Evolutionary conservation across 2,329 filamentous ascomycete genomes (phyloP), one percentile per base, ranked within the genome.

Genomic region (Aspergillus texensis): DNA sequence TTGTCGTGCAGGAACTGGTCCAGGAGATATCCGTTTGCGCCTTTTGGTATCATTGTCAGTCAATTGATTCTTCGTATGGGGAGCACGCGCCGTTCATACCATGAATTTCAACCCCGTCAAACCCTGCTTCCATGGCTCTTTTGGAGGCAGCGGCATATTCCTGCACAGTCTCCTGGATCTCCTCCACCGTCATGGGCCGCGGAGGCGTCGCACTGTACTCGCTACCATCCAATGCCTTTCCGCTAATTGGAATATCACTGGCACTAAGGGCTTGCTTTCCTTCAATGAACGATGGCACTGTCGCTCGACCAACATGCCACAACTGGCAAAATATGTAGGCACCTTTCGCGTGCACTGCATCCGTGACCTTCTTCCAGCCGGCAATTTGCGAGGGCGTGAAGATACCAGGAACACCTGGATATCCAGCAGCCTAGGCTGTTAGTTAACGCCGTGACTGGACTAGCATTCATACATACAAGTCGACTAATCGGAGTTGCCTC

Each of bases 1-100:
- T 75, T 81, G 62, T 84, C 82, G 66, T 86, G 89, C 16, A 90
- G 78, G 74, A 92, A 93, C 68, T 89, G 84, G 62, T 85, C 84
- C 10, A 90, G 74, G 1, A 93, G 80, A 70, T 92, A 92, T 4
- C 89, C 88, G 68, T 91, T 89, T 4, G 39, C 39, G 6, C 16
- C 39, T 41, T 3, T n/a, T 10, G 8, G n/a, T 8, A 9, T 10
- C 10, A 1, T 41, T n/a, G 16, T 41, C 6, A 41, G 39, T 41
- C 3, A 41, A 41, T 3, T 10, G 16, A 41, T 41, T n/a, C 26
- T 0, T 34, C 32, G 11, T 9, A n/a, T n/a, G 3, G 9, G 9
- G 39, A 4, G 16, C 16, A n/a, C n/a, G 3, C 12, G 3, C 12
- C 16, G 9, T n/a, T 41, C 19, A n/a, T 1, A 62, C 75, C 79